These are phyloP conservation scores for Hypoxylon intermedium DNA, from an alignment of 495 filamentous ascomycete genomes.

Conservation along the genomic window DNA sequence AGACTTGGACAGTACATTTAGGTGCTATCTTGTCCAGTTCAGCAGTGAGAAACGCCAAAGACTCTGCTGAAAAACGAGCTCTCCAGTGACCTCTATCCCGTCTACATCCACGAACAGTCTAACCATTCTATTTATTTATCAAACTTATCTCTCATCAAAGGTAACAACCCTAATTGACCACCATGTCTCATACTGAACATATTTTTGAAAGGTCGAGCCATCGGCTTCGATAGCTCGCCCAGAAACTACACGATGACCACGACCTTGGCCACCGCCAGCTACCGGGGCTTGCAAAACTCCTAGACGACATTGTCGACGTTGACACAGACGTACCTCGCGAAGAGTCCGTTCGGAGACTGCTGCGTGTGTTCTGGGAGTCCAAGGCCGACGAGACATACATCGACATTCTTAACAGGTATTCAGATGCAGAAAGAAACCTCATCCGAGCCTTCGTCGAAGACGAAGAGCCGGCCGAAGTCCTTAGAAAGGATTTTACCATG, in stretches of 20 bases:
- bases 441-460: constrained; percentile 19
- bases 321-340: constrained; percentile 15
- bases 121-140: background rate
- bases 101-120: background rate
- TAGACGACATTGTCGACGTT: constrained; percentile 12
- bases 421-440: constrained; percentile 1
- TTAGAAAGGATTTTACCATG: constrained; percentile 33
- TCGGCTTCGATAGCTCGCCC: constrained; percentile 2
- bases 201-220: constrained; percentile 11
- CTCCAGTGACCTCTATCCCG: too few species aligned
- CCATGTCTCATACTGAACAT: constrained; percentile 6
- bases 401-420: constrained; percentile 5
- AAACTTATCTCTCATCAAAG: background rate
- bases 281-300: constrained; percentile 10
- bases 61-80: too few species aligned
- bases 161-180: background rate
- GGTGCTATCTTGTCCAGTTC: too few species aligned
- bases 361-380: constrained; percentile 22
- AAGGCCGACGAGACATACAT: constrained; percentile 10
- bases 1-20: too few species aligned
- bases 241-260: constrained; percentile 16
- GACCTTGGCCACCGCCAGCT: constrained; percentile 10
- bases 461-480: constrained; percentile 4
- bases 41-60: too few species aligned
- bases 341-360: constrained; percentile 18